Evolutionary conservation across 73 alveolate species (phyloP).

Genomic region (Vitrella brassicaformis): DNA sequence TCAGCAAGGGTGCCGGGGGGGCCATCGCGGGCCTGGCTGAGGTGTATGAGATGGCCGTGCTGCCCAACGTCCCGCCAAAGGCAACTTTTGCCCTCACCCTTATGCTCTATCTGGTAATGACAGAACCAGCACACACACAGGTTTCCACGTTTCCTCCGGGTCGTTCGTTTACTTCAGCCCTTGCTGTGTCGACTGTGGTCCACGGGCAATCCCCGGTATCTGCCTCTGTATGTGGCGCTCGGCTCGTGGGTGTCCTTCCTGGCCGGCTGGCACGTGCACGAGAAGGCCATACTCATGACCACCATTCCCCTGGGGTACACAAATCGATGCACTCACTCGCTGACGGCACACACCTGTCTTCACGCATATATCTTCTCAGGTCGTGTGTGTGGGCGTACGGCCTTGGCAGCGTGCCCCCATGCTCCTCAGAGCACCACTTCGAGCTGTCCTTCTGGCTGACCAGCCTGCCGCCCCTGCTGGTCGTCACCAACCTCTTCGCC

Average conservation of each 20-base stretch:
- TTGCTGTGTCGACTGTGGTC: neutral
- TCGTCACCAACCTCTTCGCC: conserved; percentile 1
- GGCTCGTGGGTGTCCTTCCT: conserved; percentile 41
- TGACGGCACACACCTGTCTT: neutral
- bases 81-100: neutral
- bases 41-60: conserved; percentile 28
- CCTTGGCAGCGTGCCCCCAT: neutral
- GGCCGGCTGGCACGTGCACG: conserved; percentile 86
- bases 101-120: neutral
- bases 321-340: neutral
- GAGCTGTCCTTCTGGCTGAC: neutral
- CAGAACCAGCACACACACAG: neutral
- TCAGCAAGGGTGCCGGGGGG: neutral
- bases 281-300: conserved; percentile 44
- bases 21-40: neutral
- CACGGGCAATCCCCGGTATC: neutral
- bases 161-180: neutral
- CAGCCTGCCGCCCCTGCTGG: neutral
- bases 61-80: conserved; percentile 22
- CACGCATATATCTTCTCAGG: neutral
- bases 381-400: neutral
- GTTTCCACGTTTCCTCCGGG: neutral
- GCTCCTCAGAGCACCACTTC: neutral
- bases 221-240: conserved; percentile 4
- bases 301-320: conserved; percentile 12